Base-by-base conservation (phyloP, 1,139 yeast species). In the Geotrichum aggregatum region DNA sequence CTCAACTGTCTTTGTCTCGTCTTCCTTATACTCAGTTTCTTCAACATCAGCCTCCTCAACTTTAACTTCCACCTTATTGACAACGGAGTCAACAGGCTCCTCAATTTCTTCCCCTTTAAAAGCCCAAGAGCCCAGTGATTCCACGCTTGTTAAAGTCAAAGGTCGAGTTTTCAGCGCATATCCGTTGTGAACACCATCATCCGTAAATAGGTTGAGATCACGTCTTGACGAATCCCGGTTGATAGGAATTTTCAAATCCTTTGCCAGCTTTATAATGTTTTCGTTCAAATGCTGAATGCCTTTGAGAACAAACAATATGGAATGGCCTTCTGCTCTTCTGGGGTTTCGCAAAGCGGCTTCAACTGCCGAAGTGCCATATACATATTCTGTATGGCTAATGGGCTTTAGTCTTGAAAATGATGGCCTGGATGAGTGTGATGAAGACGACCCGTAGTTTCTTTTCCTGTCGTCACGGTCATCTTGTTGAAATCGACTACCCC, bases 171-270 rank as follows among this genome's bases (percentile, higher is more conserved):
- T 88, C 48, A 87, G 65, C 0, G 85, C 92, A 28, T 83, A 76
- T 7, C 95, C 94, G 66, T 89, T 89, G 68, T 89, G 96, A 11
- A 87, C 88, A 1, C 83, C 92, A 61, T 82, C 79, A 39, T 78
- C 75, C 30, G 88, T 77, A 59, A 87, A 65, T 7, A 72, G 66
- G 61, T 85, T 84, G 59, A 89, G 68, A 33, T 78, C 82, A 59
- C 78, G 79, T 61, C 80, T 82, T 44, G 76, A 68, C 2, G 73
- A 75, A 26, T 73, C 75, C 30, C 66, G 66, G 44, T 72, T 75
- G 1, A 78, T 65, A 44, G 70, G 69, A 3, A 83, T 65, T 0
- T 80, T 78, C 49, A 62, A 64, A 30, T 71, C 69, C 49, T 73
- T 70, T 1, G 87, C 84, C 39, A 79, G 61, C 38, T 64, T 60